These are phyloP conservation scores for Fimicolochytrium jonesii DNA, from an alignment of 192 early-diverging fungal genomes.

Conservation along the genomic window DNA sequence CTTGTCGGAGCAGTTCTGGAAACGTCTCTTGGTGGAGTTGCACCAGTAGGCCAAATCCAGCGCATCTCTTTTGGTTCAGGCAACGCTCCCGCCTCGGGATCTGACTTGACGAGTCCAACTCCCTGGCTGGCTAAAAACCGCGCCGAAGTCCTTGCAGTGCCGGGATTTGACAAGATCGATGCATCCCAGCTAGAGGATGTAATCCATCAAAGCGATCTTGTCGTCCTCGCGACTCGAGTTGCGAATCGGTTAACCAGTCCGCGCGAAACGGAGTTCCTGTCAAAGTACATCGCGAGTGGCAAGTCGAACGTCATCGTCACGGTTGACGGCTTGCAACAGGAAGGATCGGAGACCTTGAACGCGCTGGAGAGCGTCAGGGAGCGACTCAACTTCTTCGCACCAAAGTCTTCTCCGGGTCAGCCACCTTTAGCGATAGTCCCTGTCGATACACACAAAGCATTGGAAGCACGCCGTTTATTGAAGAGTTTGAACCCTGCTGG, in stretches of 20 bases:
- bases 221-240: slow-evolving; percentile 32
- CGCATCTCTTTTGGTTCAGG: slow-evolving; percentile 3
- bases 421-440: neutral
- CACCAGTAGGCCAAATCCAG: neutral
- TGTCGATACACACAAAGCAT: neutral
- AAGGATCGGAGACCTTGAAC: neutral
- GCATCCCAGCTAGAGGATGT: slow-evolving; percentile 9
- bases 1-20: neutral
- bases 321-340: slow-evolving; percentile 11
- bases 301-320: slow-evolving; percentile 33
- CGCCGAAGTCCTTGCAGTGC: slow-evolving; percentile 1
- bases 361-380: neutral
- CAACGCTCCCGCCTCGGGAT: neutral
- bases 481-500: neutral
- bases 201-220: slow-evolving; percentile 28
- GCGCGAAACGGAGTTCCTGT: slow-evolving; percentile 21
- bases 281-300: slow-evolving; percentile 18
- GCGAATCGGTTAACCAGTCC: slow-evolving; percentile 6
- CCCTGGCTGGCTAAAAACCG: slow-evolving; percentile 7
- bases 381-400: neutral
- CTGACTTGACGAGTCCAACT: neutral
- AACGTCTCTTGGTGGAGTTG: neutral
- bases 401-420: neutral
- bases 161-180: neutral
- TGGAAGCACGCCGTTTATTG: neutral